Evolutionary conservation across 345 rosid genomes (phyloP).

Genomic region (Cardamine occulta): DNA sequence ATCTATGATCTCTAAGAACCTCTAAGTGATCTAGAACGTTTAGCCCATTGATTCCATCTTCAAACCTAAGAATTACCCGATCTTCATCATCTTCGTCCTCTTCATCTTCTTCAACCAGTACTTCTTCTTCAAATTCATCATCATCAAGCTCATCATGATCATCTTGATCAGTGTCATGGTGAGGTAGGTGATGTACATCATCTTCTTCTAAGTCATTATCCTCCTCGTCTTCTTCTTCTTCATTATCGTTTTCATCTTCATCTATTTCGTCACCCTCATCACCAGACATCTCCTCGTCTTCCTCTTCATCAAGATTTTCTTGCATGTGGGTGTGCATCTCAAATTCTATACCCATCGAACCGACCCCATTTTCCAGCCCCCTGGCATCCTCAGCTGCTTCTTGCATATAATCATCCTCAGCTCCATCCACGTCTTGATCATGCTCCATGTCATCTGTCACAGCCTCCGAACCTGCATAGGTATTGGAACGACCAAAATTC

Average conservation of each 20-base stretch:
- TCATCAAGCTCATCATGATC: slow-evolving; percentile 98
- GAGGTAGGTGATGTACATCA: slow-evolving; percentile 87
- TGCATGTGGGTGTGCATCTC: slow-evolving; percentile 80
- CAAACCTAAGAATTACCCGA: slow-evolving; percentile 84
- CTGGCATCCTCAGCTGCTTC: slow-evolving; percentile 77
- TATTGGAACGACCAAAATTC: slow-evolving; percentile 55
- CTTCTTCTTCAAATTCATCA: slow-evolving; percentile 93
- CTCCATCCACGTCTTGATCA: slow-evolving; percentile 82
- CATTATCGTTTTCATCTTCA: slow-evolving; percentile 77
- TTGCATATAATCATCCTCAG: slow-evolving; percentile 91
- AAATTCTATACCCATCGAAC: slow-evolving; percentile 69
- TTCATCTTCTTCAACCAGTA: slow-evolving; percentile 89
- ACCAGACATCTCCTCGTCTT: slow-evolving; percentile 86
- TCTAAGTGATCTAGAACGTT: slow-evolving; percentile 93
- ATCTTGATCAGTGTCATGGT: slow-evolving; percentile 91
- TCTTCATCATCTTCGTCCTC: slow-evolving; percentile 74
- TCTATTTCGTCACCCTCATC: slow-evolving; percentile 80
- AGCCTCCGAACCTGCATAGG: slow-evolving; percentile 77
- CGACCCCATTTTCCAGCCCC: slow-evolving; percentile 74
- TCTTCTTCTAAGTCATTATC: slow-evolving; percentile 87
- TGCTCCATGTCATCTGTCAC: slow-evolving; percentile 95
- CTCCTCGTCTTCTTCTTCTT: slow-evolving; percentile 85
- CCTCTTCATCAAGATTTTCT: slow-evolving; percentile 84
- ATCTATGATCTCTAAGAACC: slow-evolving; percentile 86
- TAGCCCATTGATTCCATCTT: slow-evolving; percentile 87